Percentiles rank a stretch among this genome's conserved stretches.
phyloP scores from a whole-genome alignment of 345 rosid species.

The Eucalyptus shirleyi region DNA sequence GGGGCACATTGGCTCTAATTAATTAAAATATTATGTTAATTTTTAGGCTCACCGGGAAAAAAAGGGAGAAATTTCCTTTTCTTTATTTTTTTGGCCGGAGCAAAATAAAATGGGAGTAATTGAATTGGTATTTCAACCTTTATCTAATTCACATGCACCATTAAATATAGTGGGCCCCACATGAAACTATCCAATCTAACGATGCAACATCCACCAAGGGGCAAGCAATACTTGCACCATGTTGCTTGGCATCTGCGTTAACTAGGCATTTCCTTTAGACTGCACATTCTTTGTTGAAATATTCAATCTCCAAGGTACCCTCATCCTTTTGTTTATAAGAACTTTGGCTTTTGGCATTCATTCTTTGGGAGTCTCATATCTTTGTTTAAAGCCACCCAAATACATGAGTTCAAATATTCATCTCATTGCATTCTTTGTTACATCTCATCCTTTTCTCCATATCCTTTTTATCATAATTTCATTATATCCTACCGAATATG shows the following conservation, averaged over 20 bases:
- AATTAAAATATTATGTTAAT: neutral
- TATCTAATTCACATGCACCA: neutral
- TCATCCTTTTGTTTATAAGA: neutral
- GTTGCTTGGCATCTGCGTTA: neutral
- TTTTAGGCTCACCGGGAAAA: neutral
- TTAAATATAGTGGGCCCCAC: neutral
- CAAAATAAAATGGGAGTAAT: neutral
- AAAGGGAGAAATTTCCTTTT: neutral
- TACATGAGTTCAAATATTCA: neutral
- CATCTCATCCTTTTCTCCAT: neutral
- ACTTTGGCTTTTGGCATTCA: neutral
- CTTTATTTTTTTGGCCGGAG: neutral
- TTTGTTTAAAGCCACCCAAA: neutral
- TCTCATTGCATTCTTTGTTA: neutral
- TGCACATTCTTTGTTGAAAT: neutral
- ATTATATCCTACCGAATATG: neutral
- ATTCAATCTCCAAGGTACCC: neutral
- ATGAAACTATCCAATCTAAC: no score
- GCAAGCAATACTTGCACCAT: no score
- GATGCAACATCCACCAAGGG: neutral
- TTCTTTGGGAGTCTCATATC: neutral
- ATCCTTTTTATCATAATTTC: neutral
- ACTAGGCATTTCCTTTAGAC: neutral
- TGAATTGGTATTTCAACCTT: neutral
- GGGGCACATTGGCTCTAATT: neutral